phyloP scores from a whole-genome alignment of 139 green algal species.

The Limnomonas spitsbergensis region DNA sequence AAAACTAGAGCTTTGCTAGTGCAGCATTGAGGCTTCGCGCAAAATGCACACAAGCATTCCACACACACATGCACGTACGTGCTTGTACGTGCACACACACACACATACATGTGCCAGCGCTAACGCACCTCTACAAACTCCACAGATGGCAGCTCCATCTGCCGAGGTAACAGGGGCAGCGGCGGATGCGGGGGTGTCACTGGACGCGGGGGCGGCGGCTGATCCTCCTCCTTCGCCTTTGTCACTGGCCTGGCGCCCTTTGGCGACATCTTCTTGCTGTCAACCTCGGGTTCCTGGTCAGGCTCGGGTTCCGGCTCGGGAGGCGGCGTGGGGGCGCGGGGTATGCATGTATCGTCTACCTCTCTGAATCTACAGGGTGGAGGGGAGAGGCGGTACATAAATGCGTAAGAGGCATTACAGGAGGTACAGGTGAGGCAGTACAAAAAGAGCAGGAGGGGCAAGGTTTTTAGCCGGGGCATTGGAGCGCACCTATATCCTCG shows the following conservation, averaged over 20 bases:
- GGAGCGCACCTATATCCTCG: too few species aligned
- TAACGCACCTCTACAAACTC: background rate
- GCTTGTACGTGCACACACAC: too few species aligned
- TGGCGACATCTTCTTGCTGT: background rate
- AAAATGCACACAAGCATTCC: too few species aligned
- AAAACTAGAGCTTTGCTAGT: too few species aligned
- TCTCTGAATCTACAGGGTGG: slow-evolving; percentile 19
- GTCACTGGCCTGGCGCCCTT: background rate
- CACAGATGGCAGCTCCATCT: background rate
- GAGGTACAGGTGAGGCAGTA: too few species aligned
- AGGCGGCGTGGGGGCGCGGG: slow-evolving; percentile 11
- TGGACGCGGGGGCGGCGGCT: background rate
- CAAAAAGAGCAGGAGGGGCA: too few species aligned
- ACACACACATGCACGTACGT: too few species aligned
- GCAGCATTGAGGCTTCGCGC: too few species aligned
- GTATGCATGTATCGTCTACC: slow-evolving; percentile 23
- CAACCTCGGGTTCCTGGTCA: background rate
- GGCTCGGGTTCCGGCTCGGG: background rate
- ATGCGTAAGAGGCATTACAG: too few species aligned
- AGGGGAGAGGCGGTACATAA: too few species aligned
- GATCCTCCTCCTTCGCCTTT: background rate
- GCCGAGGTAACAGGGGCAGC: background rate
- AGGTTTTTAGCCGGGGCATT: too few species aligned
- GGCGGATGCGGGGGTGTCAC: background rate
- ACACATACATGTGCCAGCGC: too few species aligned